These are phyloP conservation scores for Nicotiana paniculata DNA, from an alignment of 257 asterid genomes.

Conservation along the genomic window DNA sequence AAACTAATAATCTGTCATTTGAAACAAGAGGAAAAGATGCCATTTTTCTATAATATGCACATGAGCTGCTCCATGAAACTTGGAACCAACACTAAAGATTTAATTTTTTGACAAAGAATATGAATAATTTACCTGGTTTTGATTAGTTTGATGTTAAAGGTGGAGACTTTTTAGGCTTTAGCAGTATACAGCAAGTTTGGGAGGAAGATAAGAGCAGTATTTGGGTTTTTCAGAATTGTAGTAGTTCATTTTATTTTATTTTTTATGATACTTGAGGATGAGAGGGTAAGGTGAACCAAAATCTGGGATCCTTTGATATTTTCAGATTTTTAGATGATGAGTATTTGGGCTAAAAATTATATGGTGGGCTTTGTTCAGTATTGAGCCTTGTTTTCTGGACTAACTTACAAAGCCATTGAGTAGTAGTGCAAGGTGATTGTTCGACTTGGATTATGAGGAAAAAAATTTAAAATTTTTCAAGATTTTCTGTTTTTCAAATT, in stretches of 20 bases:
- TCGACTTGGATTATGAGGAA: no score
- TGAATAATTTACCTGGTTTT: conserved; percentile 3
- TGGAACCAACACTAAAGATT: conserved; percentile 9
- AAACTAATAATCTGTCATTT: conserved; percentile 35
- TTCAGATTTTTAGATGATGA: not conserved
- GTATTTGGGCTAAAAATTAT: not conserved
- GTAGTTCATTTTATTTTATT: not conserved
- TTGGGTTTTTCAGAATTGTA: conserved; percentile 7
- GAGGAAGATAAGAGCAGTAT: conserved; percentile 22
- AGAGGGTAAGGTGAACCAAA: not conserved
- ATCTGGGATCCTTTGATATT: not conserved
- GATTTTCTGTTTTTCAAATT: no score
- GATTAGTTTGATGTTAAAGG: conserved; percentile 15
- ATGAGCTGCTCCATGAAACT: conserved; percentile 26
- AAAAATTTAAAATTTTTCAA: no score
- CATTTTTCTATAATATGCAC: conserved; percentile 35
- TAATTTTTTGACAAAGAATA: not conserved
- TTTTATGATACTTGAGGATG: not conserved
- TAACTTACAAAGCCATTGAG: no score
- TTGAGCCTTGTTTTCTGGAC: not conserved
- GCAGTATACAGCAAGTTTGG: not conserved
- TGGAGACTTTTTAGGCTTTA: not conserved
- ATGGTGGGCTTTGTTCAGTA: not conserved
- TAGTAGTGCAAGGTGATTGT: no score
- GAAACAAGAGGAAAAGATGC: conserved; percentile 66